Percentiles rank a stretch among this genome's conserved stretches.
These are phyloP conservation scores for Fagus sylvatica DNA, from an alignment of 306 rosid genomes.

Conservation along the genomic window DNA sequence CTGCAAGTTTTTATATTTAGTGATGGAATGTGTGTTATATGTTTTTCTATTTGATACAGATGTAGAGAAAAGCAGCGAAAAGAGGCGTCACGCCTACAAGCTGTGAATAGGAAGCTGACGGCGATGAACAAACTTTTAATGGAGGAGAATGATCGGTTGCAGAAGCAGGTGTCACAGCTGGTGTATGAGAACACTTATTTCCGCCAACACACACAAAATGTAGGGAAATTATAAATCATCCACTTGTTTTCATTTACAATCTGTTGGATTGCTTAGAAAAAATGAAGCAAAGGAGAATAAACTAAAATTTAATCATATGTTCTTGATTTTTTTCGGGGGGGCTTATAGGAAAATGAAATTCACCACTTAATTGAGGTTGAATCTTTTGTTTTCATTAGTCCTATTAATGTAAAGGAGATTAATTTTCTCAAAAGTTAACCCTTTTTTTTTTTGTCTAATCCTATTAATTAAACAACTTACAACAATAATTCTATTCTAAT, in stretches of 20 bases:
- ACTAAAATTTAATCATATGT: background rate
- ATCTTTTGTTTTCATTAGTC: background rate
- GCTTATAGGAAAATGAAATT: background rate
- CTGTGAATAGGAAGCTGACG: slow-evolving; percentile 88
- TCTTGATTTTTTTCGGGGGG: background rate
- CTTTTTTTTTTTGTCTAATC: background rate
- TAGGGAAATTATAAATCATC: slow-evolving; percentile 17
- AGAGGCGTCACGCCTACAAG: slow-evolving; percentile 91
- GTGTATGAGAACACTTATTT: slow-evolving; percentile 90
- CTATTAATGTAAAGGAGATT: background rate
- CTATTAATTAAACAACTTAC: background rate
- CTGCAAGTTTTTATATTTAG: background rate
- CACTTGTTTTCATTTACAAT: background rate
- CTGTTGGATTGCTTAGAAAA: background rate
- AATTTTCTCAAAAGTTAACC: background rate
- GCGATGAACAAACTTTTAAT: slow-evolving; percentile 92
- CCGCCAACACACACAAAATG: slow-evolving; percentile 94
- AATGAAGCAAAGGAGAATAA: background rate
- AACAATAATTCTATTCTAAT: background rate
- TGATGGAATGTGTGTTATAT: background rate
- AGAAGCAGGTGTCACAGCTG: slow-evolving; percentile 93
- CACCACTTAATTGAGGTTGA: background rate
- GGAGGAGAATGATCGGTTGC: slow-evolving; percentile 99
- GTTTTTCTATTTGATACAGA: slow-evolving; percentile 36
- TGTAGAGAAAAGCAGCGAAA: slow-evolving; percentile 98